Evolutionary conservation across 2,329 filamentous ascomycete species (phyloP).

Genomic region (Neocatenulostroma microsporum): DNA sequence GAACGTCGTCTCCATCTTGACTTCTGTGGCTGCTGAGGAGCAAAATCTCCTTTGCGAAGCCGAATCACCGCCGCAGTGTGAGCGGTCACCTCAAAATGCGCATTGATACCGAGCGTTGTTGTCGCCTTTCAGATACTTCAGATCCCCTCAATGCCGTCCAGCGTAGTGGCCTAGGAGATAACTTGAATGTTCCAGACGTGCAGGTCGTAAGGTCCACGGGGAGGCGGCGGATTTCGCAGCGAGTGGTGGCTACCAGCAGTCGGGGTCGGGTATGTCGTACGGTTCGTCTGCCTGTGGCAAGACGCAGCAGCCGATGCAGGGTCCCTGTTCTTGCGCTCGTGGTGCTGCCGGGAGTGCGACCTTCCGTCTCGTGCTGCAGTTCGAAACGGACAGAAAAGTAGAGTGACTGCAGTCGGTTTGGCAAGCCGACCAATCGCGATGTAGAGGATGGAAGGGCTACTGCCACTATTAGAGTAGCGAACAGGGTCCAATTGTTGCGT

Average conservation of each 20-base stretch:
- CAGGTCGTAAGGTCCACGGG: neutral
- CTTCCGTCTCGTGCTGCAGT: too few species aligned
- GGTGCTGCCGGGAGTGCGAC: too few species aligned
- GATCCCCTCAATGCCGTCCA: neutral
- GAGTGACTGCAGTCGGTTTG: too few species aligned
- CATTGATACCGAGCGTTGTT: neutral
- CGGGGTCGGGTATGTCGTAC: neutral
- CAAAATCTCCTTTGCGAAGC: constrained; percentile 4
- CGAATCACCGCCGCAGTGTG: neutral
- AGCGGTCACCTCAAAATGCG: neutral
- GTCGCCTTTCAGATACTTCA: neutral
- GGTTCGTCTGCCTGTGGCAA: neutral
- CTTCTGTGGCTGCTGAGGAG: constrained; percentile 3
- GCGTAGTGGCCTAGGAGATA: neutral
- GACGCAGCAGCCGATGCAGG: neutral
- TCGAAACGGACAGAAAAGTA: too few species aligned
- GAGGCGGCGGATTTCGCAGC: too few species aligned
- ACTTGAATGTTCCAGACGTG: neutral
- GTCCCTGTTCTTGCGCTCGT: too few species aligned
- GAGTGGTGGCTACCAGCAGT: neutral
- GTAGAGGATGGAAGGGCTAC: too few species aligned
- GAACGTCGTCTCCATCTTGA: constrained; percentile 52
- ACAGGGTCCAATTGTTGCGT: too few species aligned
- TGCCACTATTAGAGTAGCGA: too few species aligned
- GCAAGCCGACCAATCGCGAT: too few species aligned